A percentile compares a stretch with the other conserved stretches of the same genome.
These are phyloP conservation scores for Trichomonas gallinae DNA, from an alignment of 208 protist genomes.

Conservation along the genomic window DNA sequence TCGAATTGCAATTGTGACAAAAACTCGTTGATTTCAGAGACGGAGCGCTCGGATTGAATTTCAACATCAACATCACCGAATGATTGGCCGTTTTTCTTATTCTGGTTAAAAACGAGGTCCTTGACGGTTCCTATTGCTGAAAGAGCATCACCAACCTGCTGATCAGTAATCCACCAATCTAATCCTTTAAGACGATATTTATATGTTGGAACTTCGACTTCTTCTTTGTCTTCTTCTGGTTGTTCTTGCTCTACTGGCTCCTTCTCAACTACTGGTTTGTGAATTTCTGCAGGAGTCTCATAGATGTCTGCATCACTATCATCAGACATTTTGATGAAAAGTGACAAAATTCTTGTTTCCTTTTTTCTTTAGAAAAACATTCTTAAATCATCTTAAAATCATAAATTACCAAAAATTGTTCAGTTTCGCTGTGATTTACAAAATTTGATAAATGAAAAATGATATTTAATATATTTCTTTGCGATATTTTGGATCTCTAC, in stretches of 20 bases:
- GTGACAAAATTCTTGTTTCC: background rate
- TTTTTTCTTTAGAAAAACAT: too few species aligned
- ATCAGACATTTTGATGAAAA: background rate
- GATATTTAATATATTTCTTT: too few species aligned
- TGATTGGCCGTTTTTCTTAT: background rate
- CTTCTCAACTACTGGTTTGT: background rate
- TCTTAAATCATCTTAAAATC: too few species aligned
- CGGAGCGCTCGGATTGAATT: background rate
- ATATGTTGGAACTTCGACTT: background rate
- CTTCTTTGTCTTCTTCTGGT: background rate
- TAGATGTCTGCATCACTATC: constrained; percentile 6
- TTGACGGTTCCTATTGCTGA: background rate
- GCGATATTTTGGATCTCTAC: too few species aligned
- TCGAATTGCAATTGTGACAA: background rate
- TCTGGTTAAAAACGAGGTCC: background rate
- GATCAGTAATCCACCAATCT: constrained; percentile 13
- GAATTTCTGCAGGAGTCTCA: background rate
- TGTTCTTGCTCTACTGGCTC: too few species aligned
- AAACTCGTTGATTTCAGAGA: background rate
- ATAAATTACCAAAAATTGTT: too few species aligned
- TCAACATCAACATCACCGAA: background rate
- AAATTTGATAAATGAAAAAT: too few species aligned
- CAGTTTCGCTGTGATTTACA: too few species aligned
- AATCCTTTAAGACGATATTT: background rate
- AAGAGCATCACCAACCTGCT: background rate